Base-by-base conservation (phyloP, 75 land plant genomes). In the Pinus tabuliformis region DNA sequence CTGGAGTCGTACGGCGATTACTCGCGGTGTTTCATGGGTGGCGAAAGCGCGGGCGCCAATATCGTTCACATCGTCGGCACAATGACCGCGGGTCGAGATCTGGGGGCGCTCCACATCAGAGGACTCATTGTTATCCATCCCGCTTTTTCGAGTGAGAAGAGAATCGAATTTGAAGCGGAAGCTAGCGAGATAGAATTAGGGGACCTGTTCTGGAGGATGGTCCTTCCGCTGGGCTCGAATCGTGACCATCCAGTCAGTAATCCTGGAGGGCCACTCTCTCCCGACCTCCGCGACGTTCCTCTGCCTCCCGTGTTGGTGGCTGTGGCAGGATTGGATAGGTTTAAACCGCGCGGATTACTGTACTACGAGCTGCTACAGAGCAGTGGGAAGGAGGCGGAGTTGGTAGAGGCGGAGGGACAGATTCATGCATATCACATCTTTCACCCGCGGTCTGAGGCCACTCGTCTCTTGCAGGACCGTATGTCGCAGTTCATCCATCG, bases 251-350 rank as follows among this genome's bases (percentile, higher is more conserved):
- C 77, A 9, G 66, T 59, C 0, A 79, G 83, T 33, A 82, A 82
- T 73, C 81, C 78, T 7, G 5, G 1, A 3, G 85, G 72, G 0
- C 79, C 75, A 22, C 17, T 33, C 4, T 13, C 78, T 0, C 9
- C 56, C 4, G 28, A 30, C 17, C 30, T 79, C 49, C 0, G n/a
- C 4, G 75, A 36, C 5, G 42, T 81, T 20, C 12, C 58, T 16
- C 26, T 82, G 17, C 87, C 87, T 3, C 71, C 65, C 4, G 56
- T 71, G 58, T 76, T 86, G 28, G 82, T 86, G 58, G 57, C 75
- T 5, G 73, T 80, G 56, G 79, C 75, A 8, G 87, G 75, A 18
- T 26, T 26, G 26, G 88, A 84, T 65, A 0, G 28, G 54, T 78
- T 84, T 11, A 24, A 79, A 76, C 74, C 76, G 30, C 59, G 87